Conservation (phyloP, 306 rosid species). For the Senna tora region DNA sequence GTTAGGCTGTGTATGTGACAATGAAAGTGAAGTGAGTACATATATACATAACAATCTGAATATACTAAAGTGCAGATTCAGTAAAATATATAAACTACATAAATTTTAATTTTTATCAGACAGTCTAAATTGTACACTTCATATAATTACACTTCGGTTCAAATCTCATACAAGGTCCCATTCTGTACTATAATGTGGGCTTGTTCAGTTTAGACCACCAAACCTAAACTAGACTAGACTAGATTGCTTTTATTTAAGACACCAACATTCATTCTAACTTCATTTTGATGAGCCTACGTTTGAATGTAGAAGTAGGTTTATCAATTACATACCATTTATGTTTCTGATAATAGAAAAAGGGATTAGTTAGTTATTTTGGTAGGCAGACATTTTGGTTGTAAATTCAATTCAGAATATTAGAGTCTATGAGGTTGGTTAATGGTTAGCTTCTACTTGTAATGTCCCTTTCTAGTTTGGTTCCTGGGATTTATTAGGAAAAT, state of each 20-base stretch:
- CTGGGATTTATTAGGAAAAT: no score
- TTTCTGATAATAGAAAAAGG: background rate
- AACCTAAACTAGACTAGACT: background rate
- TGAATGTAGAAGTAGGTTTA: background rate
- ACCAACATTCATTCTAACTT: slow-evolving; percentile 28
- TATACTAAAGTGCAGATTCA: no score
- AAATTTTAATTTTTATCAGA: no score
- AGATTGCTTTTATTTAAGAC: slow-evolving; percentile 13
- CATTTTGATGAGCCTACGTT: slow-evolving; percentile 1
- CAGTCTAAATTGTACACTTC: no score
- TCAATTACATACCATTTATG: slow-evolving; percentile 5
- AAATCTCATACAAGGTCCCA: no score
- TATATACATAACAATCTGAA: no score
- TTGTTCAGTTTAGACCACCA: background rate
- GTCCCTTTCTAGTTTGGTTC: slow-evolving; percentile 23
- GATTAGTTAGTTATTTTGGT: slow-evolving; percentile 12
- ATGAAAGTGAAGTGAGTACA: no score
- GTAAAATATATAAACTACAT: no score
- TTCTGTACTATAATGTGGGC: background rate
- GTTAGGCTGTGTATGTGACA: no score
- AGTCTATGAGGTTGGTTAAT: background rate
- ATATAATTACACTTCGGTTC: no score
- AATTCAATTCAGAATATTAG: slow-evolving; percentile 21
- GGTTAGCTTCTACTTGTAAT: slow-evolving; percentile 1
- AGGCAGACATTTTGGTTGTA: slow-evolving; percentile 11